phyloP scores from a whole-genome alignment of 225 moss, liverwort and hornwort genomes.

The Marchantia polymorpha region DNA sequence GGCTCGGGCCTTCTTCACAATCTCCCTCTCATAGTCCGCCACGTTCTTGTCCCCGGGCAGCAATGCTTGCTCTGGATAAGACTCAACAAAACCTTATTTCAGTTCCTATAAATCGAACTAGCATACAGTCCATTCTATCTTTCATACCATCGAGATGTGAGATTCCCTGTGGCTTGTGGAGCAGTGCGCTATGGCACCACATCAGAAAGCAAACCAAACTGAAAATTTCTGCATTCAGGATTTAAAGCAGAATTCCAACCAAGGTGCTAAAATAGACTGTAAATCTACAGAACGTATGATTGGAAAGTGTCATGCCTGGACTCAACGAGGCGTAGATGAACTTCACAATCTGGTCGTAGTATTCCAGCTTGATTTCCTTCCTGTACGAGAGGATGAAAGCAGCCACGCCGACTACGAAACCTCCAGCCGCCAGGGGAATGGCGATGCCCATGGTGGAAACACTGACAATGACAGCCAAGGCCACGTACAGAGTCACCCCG shows the following conservation, averaged over 20 bases:
- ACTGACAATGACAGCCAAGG: not conserved
- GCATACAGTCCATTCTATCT: too few species aligned
- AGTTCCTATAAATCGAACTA: not conserved
- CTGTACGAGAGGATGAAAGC: not conserved
- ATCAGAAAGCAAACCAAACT: too few species aligned
- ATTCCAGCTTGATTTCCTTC: not conserved
- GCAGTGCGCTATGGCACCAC: too few species aligned
- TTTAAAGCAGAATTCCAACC: too few species aligned
- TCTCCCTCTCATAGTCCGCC: not conserved
- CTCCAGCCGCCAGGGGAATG: not conserved
- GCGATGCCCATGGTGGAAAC: not conserved
- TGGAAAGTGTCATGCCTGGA: not conserved
- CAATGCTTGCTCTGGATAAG: not conserved
- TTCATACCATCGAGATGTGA: too few species aligned
- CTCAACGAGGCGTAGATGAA: not conserved
- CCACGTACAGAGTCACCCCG: not conserved
- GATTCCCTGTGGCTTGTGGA: too few species aligned
- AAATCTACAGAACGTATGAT: too few species aligned
- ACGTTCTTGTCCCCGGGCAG: not conserved
- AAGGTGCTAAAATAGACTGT: too few species aligned
- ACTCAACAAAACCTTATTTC: not conserved
- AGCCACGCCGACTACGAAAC: not conserved
- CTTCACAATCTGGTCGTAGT: conserved; percentile 1
- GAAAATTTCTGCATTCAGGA: too few species aligned
- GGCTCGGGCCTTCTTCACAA: not conserved